Evolutionary conservation across 805 yeast species (phyloP), one percentile per base, ranked within the genome.

Genomic region (Yamadazyma olivae): DNA sequence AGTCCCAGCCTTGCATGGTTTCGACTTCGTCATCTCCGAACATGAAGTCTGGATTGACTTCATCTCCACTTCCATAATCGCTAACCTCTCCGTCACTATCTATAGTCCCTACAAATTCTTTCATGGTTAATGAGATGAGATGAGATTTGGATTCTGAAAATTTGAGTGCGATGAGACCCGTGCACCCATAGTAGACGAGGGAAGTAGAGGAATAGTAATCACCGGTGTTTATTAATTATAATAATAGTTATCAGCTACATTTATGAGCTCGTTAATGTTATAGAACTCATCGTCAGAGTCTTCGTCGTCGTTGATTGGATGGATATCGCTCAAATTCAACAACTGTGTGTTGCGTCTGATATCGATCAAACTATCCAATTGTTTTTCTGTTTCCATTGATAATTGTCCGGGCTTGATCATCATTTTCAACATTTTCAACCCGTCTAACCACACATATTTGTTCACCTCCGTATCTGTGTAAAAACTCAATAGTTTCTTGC

Each of bases 391-490:
- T 21, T 66, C 70, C 7, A 37, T 43, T 0, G 70, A 64, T 21
- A 67, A 54, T 23, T 59, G 56, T 13, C 61, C 61, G 1, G 54
- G 51, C 15, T 53, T 53, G 3, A 48, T 53, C 43, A 51, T 46
- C 4, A 67, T 68, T 41, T 58, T 61, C 45, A 67, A 61, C 68
- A 67, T 60, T 49, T 76, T 77, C 36, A 86, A 56, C 0, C 95
- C 95, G 58, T 87, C 95, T 23, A 82, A 61, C 95, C 95, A 87
- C 6, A 80, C 75, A 36, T 74, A 76, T 28, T 82, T 77, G 32
- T 77, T 71, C 32, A 81, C 86, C 44, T 74, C 73, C 1, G 86
- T 81, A 40, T 83, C 90, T 10, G 85, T 75, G 52, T 72, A 85
- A 48, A 85, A 81, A n/a, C 69, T 56, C 37, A 85, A 66, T 8